These are phyloP conservation scores for Fusarium incarnatum DNA, from an alignment of 2,329 filamentous ascomycete genomes.

Conservation along the genomic window DNA sequence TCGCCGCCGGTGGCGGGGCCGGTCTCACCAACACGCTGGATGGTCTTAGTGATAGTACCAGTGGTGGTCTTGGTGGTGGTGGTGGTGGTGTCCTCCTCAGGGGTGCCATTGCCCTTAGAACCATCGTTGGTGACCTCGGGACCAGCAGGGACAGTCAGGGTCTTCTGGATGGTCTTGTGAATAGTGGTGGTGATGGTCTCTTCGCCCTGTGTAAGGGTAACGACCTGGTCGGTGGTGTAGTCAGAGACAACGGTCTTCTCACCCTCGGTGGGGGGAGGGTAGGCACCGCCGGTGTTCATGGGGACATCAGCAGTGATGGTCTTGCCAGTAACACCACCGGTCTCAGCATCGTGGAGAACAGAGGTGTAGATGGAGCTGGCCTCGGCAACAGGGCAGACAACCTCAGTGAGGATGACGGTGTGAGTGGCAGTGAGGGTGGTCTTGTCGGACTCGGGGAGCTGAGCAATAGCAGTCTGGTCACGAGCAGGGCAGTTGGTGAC, in stretches of 20 bases:
- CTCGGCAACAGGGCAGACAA: conserved; percentile 60
- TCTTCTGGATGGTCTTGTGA: conserved; percentile 56
- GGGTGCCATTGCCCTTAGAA: conserved; percentile 36
- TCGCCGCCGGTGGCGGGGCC: conserved; percentile 37
- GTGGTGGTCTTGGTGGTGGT: conserved; percentile 55
- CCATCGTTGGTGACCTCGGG: conserved; percentile 32
- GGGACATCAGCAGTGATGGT: conserved; percentile 45
- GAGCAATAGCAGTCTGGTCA: conserved; percentile 49
- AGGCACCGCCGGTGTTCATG: conserved; percentile 54
- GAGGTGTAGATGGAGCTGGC: conserved; percentile 56
- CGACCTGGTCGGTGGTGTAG: conserved; percentile 49
- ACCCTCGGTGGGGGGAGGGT: conserved; percentile 28
- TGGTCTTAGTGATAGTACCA: conserved; percentile 52
- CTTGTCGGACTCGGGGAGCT: conserved; percentile 53
- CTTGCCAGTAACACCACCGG: conserved; percentile 53
- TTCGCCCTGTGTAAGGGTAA: conserved; percentile 52
- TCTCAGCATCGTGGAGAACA: conserved; percentile 52
- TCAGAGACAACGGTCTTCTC: conserved; percentile 45
- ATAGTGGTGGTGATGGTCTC: conserved; percentile 58
- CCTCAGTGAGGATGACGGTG: conserved; percentile 55
- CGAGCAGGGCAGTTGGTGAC: conserved; percentile 66
- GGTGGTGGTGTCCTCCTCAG: conserved; percentile 51
- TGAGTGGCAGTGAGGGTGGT: conserved; percentile 53
- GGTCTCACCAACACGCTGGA: conserved; percentile 46
- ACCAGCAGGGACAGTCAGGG: conserved; percentile 48